Evolutionary conservation across 1,139 yeast genomes (phyloP), one percentile per base, ranked within the genome.

Genomic region (Candida buenavistaensis): DNA sequence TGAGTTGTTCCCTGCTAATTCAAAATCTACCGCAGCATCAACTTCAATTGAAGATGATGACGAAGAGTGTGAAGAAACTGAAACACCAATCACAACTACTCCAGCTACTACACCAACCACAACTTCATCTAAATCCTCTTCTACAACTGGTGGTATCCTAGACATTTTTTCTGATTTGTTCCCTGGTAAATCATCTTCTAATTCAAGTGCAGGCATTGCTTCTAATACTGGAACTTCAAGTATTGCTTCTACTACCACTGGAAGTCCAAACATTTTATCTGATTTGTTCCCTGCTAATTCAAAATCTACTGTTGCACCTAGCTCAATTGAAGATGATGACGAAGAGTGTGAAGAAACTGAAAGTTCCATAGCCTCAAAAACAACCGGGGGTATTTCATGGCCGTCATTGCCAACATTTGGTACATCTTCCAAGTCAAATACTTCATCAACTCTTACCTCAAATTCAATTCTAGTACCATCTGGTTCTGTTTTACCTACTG

Each of bases 181-280:
- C 12, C 12, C 23, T 3, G 22, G 17, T 12, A 8, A 11, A 15
- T 9, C 7, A 13, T 26, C 28, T 12, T 16, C 28, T 15, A 26
- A 16, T 14, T 14, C 14, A 17, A 12, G n/a, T n/a, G n/a, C n/a
- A n/a, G n/a, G n/a, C n/a, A 43, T 36, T 14, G 43, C 42, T 23
- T 41, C 37, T 17, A 40, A 33, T 10, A 29, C 26, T 5, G 23
- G 13, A 5, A 22, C 13, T 5, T 12, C 24, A 22, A 22, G 9
- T 10, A n/a, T n/a, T 22, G 7, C 24, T 23, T 10, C 20, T 17
- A 26, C 31, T 25, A 11, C 33, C 19, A 17, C 19, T 17, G 7
- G 7, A 6, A 7, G 19, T 17, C 7, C 19, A 17, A 6, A 5
- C 5, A 17, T n/a, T 3, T 7, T 12, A n/a, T 6, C 24, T 6